A percentile compares a stretch with the other conserved stretches of the same genome.
These are phyloP conservation scores for Pseudohalonectria lignicola DNA, from an alignment of 2,329 filamentous ascomycete species.

Conservation along the genomic window DNA sequence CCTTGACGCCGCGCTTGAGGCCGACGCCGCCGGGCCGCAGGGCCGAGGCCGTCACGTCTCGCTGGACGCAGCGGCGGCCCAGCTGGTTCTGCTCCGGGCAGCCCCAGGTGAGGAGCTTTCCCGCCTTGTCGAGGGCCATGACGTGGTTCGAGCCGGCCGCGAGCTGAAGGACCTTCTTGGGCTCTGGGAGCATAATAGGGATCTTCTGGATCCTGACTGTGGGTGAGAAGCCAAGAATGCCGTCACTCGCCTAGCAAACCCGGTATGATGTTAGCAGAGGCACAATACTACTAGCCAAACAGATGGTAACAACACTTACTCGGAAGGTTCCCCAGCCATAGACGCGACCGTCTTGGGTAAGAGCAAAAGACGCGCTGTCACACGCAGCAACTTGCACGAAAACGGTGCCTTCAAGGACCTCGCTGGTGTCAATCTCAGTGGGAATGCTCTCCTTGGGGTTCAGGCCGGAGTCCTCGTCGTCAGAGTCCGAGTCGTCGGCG, in stretches of 20 bases:
- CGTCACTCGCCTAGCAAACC: constrained; percentile 28
- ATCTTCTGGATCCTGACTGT: constrained; percentile 27
- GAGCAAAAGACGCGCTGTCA: constrained; percentile 65
- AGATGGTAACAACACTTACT: constrained; percentile 15
- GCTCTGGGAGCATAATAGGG: constrained; percentile 44
- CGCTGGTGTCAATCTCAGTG: constrained; percentile 38
- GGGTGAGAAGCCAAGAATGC: constrained; percentile 27
- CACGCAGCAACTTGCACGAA: constrained; percentile 56
- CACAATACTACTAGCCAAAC: not conserved
- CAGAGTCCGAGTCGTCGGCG: constrained; percentile 29
- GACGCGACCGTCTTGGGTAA: constrained; percentile 64
- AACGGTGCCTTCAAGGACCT: constrained; percentile 15
- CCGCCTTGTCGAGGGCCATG: constrained; percentile 54
- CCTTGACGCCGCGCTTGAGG: constrained; percentile 41
- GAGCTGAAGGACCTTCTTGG: constrained; percentile 55
- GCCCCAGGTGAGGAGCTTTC: constrained; percentile 60
- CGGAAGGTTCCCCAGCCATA: constrained; percentile 82
- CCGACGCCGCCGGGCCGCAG: constrained; percentile 20
- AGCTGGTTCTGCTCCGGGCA: constrained; percentile 57
- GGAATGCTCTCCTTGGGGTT: constrained; percentile 56
- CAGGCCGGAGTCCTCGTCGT: constrained; percentile 29
- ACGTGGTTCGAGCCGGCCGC: constrained; percentile 61
- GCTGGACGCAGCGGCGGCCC: constrained; percentile 49
- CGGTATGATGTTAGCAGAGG: not conserved
- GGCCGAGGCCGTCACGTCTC: constrained; percentile 26